phyloP scores from a whole-genome alignment of 2,329 filamentous ascomycete genomes.

The Monosporascus sp. region DNA sequence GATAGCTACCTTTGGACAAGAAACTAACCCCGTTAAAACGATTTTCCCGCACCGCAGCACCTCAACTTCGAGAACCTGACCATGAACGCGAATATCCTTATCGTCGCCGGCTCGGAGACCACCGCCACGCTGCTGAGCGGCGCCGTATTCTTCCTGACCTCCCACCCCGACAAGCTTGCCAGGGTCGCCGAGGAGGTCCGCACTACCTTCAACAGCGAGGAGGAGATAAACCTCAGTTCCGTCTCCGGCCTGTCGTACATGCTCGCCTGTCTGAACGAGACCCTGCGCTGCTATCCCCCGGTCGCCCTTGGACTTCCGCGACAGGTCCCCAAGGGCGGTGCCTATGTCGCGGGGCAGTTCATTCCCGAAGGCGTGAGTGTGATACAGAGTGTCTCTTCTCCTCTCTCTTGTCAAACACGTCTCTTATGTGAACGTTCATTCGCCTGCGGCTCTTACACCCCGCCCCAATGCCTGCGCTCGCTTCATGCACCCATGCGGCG shows the following conservation, averaged over 20 bases:
- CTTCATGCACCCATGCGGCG: too few relatives aligned
- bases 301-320: slow-evolving; percentile 19
- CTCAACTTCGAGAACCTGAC: slow-evolving; percentile 15
- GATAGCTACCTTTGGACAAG: background rate
- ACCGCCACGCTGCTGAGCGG: slow-evolving; percentile 40
- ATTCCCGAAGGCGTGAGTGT: slow-evolving; percentile 21
- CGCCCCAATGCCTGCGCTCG: background rate
- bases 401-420: background rate
- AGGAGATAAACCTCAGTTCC: slow-evolving; percentile 32
- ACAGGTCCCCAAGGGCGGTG: slow-evolving; percentile 19
- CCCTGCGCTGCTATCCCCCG: slow-evolving; percentile 36
- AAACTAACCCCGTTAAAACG: background rate
- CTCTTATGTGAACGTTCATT: too few relatives aligned
- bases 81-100: slow-evolving; percentile 23
- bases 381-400: background rate
- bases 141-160: slow-evolving; percentile 33
- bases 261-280: slow-evolving; percentile 36
- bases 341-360: slow-evolving; percentile 16
- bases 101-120: slow-evolving; percentile 46
- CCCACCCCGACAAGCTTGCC: slow-evolving; percentile 26
- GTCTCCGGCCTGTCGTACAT: slow-evolving; percentile 32
- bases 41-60: slow-evolving; percentile 1
- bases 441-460: too few relatives aligned
- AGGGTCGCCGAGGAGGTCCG: slow-evolving; percentile 35
- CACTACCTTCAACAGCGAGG: slow-evolving; percentile 27